Conservation (phyloP, 768 basidiomycete species). For the Tricholoma flavovirens region DNA sequence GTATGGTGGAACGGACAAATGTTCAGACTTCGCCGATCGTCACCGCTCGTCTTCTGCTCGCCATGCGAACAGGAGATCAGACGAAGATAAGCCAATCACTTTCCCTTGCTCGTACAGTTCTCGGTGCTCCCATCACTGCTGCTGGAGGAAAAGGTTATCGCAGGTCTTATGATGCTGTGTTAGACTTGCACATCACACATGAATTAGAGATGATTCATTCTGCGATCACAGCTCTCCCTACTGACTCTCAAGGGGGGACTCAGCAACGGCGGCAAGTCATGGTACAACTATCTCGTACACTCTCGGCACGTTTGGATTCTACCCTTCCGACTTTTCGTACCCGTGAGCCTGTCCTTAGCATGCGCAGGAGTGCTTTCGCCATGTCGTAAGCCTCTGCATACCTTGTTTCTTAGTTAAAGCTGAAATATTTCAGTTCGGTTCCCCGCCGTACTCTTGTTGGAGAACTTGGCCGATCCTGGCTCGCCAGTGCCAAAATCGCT, state of each 20-base stretch:
- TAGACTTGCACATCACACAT: conserved; percentile 81
- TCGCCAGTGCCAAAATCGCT: conserved; percentile 91
- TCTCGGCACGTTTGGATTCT: conserved; percentile 64
- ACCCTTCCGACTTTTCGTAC: conserved; percentile 85
- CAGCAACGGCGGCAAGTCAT: conserved; percentile 30
- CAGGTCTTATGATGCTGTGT: conserved; percentile 78
- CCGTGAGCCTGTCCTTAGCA: conserved; percentile 84
- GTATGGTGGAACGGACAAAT: conserved; percentile 46
- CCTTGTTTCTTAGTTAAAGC: background rate
- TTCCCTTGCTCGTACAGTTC: conserved; percentile 56
- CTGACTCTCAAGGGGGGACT: conserved; percentile 31
- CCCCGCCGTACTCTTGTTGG: conserved; percentile 35
- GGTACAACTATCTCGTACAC: conserved; percentile 38
- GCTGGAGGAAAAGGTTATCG: conserved; percentile 77
- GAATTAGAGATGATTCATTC: conserved; percentile 72
- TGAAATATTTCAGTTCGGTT: conserved; percentile 22
- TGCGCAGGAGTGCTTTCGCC: conserved; percentile 80
- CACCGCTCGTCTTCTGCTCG: conserved; percentile 74
- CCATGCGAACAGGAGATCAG: conserved; percentile 58
- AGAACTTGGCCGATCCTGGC: conserved; percentile 83
- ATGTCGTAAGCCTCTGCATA: conserved; percentile 45
- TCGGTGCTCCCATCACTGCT: conserved; percentile 82
- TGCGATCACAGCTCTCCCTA: conserved; percentile 33
- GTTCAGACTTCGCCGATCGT: conserved; percentile 55
- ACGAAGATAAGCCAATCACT: conserved; percentile 44